Percentiles rank a stretch among this genome's conserved stretches.
Conservation (phyloP, 495 filamentous ascomycete genomes). For the Aspergillus ellipticus region DNA sequence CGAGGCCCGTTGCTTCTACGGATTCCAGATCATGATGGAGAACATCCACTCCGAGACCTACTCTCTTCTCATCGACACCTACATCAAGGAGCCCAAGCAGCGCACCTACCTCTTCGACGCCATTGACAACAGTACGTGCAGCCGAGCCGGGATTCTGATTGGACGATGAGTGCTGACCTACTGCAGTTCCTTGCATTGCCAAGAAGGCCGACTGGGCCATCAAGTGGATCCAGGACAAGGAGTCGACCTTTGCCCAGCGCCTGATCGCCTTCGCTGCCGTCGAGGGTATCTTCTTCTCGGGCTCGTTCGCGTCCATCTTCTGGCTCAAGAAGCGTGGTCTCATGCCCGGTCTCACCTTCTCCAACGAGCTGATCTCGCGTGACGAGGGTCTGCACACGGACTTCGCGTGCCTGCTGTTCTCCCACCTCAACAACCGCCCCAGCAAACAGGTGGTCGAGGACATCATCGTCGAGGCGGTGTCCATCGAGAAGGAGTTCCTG, state of each 20-base stretch:
- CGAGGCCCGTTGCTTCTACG: slow-evolving; percentile 99
- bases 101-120: slow-evolving; percentile 95
- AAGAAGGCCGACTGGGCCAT: slow-evolving; percentile 99
- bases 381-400: slow-evolving; percentile 99
- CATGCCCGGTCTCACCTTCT: slow-evolving; percentile 98
- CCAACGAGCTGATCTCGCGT: slow-evolving; percentile 98
- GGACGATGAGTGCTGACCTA: slow-evolving; percentile 24
- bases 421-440: slow-evolving; percentile 88
- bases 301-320: slow-evolving; percentile 99
- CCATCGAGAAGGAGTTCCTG: slow-evolving; percentile 96
- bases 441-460: slow-evolving; percentile 72
- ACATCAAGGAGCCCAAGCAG: slow-evolving; percentile 98
- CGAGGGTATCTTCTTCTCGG: slow-evolving; percentile 99
- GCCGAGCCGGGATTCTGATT: neutral
- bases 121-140: slow-evolving; percentile 82
- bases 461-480: slow-evolving; percentile 91
- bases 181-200: slow-evolving; percentile 81
- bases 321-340: slow-evolving; percentile 99
- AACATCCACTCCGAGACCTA: slow-evolving; percentile 99
- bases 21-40: slow-evolving; percentile 99
- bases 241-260: slow-evolving; percentile 91
- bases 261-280: slow-evolving; percentile 97
- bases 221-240: slow-evolving; percentile 85
- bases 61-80: slow-evolving; percentile 98
- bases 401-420: slow-evolving; percentile 96